Conservation (phyloP, 202 grass and related monocot species). For the Panicum virgatum region DNA sequence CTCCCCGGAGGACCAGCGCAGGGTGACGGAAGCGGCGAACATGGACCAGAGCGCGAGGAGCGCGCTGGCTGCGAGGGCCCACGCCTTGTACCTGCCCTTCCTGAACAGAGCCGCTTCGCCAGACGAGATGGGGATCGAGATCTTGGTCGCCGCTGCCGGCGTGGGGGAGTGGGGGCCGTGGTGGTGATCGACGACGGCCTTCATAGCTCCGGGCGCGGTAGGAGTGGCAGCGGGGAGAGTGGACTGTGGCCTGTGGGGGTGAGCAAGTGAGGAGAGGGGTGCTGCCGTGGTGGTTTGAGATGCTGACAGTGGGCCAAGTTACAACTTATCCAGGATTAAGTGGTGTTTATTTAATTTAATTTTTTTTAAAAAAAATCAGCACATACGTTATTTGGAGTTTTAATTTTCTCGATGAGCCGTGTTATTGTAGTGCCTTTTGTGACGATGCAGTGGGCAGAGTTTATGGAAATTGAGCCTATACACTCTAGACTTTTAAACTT, state of each 20-base stretch:
- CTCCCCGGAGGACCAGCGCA: slow-evolving; percentile 69
- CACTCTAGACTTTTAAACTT: no score
- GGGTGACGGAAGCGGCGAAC: slow-evolving; percentile 83
- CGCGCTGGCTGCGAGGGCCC: slow-evolving; percentile 72
- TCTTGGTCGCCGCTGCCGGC: slow-evolving; percentile 44
- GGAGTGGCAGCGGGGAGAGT: not conserved
- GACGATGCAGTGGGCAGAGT: no score
- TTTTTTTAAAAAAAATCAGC: no score
- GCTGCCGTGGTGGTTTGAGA: not conserved
- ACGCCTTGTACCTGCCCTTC: slow-evolving; percentile 80
- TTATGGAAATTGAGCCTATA: no score
- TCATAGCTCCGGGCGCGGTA: slow-evolving; percentile 45
- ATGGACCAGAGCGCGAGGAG: slow-evolving; percentile 95
- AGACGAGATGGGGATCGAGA: slow-evolving; percentile 25
- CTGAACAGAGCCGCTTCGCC: slow-evolving; percentile 51
- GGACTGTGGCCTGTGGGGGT: not conserved
- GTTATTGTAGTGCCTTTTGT: no score
- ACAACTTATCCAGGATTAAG: not conserved
- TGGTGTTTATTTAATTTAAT: no score
- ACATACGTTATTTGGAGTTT: no score
- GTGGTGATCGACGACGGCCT: slow-evolving; percentile 49
- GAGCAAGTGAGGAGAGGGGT: not conserved
- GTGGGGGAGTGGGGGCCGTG: slow-evolving; percentile 39
- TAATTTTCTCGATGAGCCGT: no score
- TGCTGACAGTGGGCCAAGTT: not conserved